These are phyloP conservation scores for Cladosporium sp. DNA, from an alignment of 2,329 filamentous ascomycete species.

Conservation along the genomic window DNA sequence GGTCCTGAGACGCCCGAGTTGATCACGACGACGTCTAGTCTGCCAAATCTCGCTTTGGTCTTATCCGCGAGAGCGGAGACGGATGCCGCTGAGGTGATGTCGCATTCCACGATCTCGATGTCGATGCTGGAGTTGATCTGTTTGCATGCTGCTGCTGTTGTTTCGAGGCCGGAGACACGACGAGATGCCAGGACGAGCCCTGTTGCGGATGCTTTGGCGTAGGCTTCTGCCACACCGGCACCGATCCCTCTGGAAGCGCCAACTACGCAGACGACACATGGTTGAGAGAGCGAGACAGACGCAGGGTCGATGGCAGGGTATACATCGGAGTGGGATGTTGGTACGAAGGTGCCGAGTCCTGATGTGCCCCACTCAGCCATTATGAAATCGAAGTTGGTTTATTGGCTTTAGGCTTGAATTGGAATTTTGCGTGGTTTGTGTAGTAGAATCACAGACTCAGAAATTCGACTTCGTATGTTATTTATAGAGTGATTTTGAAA, in stretches of 20 bases:
- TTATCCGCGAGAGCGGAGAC: slow-evolving; percentile 20
- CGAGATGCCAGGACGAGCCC: slow-evolving; percentile 33
- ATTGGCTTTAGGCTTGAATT: too few relatives aligned
- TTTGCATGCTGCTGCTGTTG: slow-evolving; percentile 23
- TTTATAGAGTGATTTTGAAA: too few relatives aligned
- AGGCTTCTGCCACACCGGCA: slow-evolving; percentile 30
- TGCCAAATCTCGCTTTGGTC: slow-evolving; percentile 16
- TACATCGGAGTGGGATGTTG: slow-evolving; percentile 3
- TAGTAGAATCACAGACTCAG: too few relatives aligned
- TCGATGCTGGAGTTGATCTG: slow-evolving; percentile 23
- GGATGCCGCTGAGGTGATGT: slow-evolving; percentile 20
- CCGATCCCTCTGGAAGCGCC: slow-evolving; percentile 36
- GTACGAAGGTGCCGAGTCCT: slow-evolving; percentile 10
- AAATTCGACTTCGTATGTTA: too few relatives aligned
- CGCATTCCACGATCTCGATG: slow-evolving; percentile 26
- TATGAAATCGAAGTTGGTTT: too few relatives aligned
- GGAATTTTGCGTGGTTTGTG: too few relatives aligned
- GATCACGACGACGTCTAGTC: slow-evolving; percentile 24
- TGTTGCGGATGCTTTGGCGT: slow-evolving; percentile 31
- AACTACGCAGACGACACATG: slow-evolving; percentile 33
- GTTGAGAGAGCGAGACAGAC: slow-evolving; percentile 20
- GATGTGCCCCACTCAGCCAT: slow-evolving; percentile 15
- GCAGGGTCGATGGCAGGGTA: slow-evolving; percentile 13
- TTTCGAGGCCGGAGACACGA: slow-evolving; percentile 26
- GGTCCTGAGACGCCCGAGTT: slow-evolving; percentile 25